phyloP scores from a whole-genome alignment of 257 asterid genomes.

The Osmanthus fragrans region DNA sequence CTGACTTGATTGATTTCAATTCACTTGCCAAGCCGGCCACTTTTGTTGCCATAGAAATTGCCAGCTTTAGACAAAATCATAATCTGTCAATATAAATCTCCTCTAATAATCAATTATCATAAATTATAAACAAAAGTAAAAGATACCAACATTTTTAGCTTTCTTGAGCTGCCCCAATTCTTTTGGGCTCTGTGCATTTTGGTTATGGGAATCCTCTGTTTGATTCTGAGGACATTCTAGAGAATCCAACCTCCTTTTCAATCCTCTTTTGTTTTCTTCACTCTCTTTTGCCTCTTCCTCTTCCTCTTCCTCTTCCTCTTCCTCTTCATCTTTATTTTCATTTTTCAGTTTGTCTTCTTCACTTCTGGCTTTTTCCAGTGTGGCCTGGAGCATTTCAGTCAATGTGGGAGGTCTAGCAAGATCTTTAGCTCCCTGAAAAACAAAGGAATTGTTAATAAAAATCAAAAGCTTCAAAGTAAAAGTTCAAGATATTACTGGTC shows the following conservation, averaged over 20 bases:
- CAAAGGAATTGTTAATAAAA: background rate
- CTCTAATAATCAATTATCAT: background rate
- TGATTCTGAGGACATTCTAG: conserved; percentile 20
- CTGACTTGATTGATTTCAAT: conserved; percentile 71
- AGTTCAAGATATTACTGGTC: background rate
- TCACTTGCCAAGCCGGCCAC: conserved; percentile 79
- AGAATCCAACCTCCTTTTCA: conserved; percentile 68
- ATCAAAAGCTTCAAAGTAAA: background rate
- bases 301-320: too few relatives aligned
- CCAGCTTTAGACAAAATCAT: conserved; percentile 44
- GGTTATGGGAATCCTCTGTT: conserved; percentile 25
- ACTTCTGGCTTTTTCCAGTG: conserved; percentile 44
- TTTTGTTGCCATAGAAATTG: conserved; percentile 89
- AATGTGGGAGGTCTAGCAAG: conserved; percentile 67
- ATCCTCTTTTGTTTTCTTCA: conserved; percentile 49
- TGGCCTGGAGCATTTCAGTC: conserved; percentile 61
- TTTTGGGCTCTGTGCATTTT: conserved; percentile 31
- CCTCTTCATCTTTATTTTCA: conserved; percentile 21
- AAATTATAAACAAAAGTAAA: background rate
- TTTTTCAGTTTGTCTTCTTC: conserved; percentile 29
- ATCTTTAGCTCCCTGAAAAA: conserved; percentile 70
- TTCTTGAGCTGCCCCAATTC: conserved; percentile 61
- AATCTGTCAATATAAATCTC: conserved; percentile 12
- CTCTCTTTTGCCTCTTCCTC: conserved; percentile 28
- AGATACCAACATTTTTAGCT: conserved; percentile 73